These are phyloP conservation scores for Colletotrichum orbiculare DNA, from an alignment of 2,329 filamentous ascomycete species.

Conservation along the genomic window DNA sequence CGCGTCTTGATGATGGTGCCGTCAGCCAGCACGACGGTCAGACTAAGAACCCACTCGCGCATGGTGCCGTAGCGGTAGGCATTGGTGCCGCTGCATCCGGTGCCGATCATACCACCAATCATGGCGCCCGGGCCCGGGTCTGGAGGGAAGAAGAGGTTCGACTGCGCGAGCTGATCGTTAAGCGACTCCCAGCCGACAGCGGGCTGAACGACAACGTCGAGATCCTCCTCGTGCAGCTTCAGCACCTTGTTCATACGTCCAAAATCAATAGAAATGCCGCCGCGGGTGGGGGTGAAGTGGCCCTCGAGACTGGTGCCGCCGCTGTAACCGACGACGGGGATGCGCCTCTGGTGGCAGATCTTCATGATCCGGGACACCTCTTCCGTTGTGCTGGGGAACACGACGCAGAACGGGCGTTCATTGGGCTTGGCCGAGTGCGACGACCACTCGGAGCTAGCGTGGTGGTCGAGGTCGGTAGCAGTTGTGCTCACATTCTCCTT, in stretches of 20 bases:
- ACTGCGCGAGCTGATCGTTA: conserved; percentile 78
- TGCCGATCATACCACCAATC: conserved; percentile 91
- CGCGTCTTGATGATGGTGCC: conserved; percentile 91
- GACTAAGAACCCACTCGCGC: conserved; percentile 89
- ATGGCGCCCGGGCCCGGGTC: conserved; percentile 91
- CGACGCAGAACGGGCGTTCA: conserved; percentile 73
- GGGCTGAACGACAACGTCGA: conserved; percentile 82
- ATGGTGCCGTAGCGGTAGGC: conserved; percentile 94
- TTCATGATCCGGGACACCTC: conserved; percentile 91
- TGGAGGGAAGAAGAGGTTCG: conserved; percentile 90
- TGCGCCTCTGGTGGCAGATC: conserved; percentile 81
- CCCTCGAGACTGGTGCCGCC: conserved; percentile 92
- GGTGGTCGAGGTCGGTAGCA: conserved; percentile 64
- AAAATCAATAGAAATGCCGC: conserved; percentile 89
- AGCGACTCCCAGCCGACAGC: conserved; percentile 88
- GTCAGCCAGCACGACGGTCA: conserved; percentile 91
- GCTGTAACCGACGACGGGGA: conserved; percentile 88
- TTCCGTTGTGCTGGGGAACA: conserved; percentile 82
- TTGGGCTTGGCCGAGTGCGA: conserved; percentile 62
- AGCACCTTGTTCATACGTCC: conserved; percentile 85
- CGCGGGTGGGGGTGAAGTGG: conserved; percentile 84
- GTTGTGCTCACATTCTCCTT: conserved; percentile 73
- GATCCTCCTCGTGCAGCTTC: conserved; percentile 78
- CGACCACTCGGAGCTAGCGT: conserved; percentile 73
- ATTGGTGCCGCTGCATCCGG: conserved; percentile 82